Evolutionary conservation across 257 asterid genomes (phyloP), one percentile per base, ranked within the genome.

Genomic region (Solanum pimpinellifolium): DNA sequence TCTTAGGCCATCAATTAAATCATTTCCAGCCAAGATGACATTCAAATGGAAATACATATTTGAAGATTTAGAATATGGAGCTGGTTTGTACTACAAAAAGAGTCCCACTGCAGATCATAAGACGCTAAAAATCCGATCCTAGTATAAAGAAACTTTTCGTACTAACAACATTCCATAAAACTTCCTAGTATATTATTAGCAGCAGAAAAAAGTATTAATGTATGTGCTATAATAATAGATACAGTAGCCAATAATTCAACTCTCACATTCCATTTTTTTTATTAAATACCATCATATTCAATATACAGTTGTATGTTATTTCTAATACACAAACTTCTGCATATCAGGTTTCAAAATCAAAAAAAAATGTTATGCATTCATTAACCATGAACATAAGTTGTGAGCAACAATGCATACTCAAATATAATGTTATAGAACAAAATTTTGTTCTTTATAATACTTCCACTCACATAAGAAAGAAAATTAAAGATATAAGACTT

Each of bases 41-140:
- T 5, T 35, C 33, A 89, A 88, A 89, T 95, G 98, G 99, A 94
- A 88, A 88, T 92, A 93, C 85, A 92, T 90, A 89, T 95, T 96
- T 13, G 98, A 94, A 88, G 98, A 98, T 59, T 96, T 98, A 98
- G 91, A 94, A 87, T 96, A 95, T 91, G 99, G 99, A 89, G 93
- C 98, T 87, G 98, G 99, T 85, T 91, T 95, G 16, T 98, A 95
- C 92, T 96, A 95, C 90, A 86, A 90, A 90, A 77, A 92, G 87
- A 91, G 81, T 49, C 65, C 84, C 69, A 44, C 87, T 65, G 69
- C 56, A 44, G 69, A 66, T 73, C 81, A 20, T 12, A 47, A 73
- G 81, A 73, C 18, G 23, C 29, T 37, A 37, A 73, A 37, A 2
- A 73, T 73, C 81, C 20, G 81, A 37, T 73, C 49, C 81, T 73